Evolutionary conservation across 768 basidiomycete species (phyloP).

Genomic region (Auriculariales sp.): DNA sequence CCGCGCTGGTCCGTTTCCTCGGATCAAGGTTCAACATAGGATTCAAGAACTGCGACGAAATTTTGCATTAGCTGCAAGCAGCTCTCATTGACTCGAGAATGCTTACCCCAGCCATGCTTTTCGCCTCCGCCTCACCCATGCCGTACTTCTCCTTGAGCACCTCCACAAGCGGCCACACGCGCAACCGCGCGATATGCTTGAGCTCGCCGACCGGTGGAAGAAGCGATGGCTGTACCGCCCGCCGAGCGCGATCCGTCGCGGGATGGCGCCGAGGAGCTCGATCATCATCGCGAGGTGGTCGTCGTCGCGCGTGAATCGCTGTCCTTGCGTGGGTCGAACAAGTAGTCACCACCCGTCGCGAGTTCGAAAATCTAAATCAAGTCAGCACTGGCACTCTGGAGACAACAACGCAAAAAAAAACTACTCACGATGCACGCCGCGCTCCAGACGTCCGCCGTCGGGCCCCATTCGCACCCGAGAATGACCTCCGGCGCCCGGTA

Average conservation of each 20-base stretch:
- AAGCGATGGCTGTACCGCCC: slow-evolving; percentile 93
- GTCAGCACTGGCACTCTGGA: background rate
- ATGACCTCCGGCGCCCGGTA: slow-evolving; percentile 98
- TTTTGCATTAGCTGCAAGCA: too few relatives aligned
- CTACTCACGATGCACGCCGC: slow-evolving; percentile 77
- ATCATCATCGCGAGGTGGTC: slow-evolving; percentile 97
- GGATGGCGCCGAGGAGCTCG: slow-evolving; percentile 86
- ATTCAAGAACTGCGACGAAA: slow-evolving; percentile 62
- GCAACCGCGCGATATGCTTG: slow-evolving; percentile 84
- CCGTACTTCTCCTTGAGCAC: slow-evolving; percentile 93
- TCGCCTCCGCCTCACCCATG: slow-evolving; percentile 69
- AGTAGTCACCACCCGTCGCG: slow-evolving; percentile 93
- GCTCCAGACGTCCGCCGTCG: slow-evolving; percentile 94
- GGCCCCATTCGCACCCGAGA: slow-evolving; percentile 88
- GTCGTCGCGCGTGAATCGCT: slow-evolving; percentile 91
- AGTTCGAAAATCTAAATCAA: slow-evolving; percentile 91
- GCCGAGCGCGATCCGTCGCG: slow-evolving; percentile 64
- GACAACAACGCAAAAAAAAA: background rate
- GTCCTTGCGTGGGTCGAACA: slow-evolving; percentile 92
- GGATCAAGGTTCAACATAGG: slow-evolving; percentile 88
- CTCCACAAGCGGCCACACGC: slow-evolving; percentile 74
- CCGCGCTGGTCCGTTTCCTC: slow-evolving; percentile 75
- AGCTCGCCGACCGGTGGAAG: slow-evolving; percentile 84
- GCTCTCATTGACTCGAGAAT: too few relatives aligned
- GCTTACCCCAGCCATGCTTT: slow-evolving; percentile 64